Percentiles rank a stretch among this genome's conserved stretches.
Conservation (phyloP, 306 rosid species). For the Cucurbita pepo region DNA sequence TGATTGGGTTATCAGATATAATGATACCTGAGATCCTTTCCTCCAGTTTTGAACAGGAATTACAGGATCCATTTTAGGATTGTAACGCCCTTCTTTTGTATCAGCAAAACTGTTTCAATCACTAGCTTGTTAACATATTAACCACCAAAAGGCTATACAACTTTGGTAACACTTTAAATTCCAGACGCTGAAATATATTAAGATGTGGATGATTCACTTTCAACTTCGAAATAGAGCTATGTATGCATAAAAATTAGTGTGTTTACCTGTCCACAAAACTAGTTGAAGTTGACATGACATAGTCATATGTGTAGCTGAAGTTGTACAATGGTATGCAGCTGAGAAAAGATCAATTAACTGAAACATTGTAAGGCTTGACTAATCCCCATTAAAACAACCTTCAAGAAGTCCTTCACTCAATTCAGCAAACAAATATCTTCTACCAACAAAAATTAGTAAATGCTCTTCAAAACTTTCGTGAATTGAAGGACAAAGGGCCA, state of each 20-base stretch:
- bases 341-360: constrained; percentile 60
- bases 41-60: constrained; percentile 90
- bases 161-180: neutral
- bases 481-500: neutral
- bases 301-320: constrained; percentile 87
- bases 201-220: neutral
- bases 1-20: neutral
- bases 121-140: constrained; percentile 5
- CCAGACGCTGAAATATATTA: neutral
- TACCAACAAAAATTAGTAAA: neutral
- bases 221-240: neutral
- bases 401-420: neutral
- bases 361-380: constrained; percentile 32
- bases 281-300: constrained; percentile 66
- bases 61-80: constrained; percentile 79
- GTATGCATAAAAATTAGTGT: neutral
- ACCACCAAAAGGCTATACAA: neutral
- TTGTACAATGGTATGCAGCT: constrained; percentile 94
- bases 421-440: neutral
- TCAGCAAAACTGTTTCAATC: constrained; percentile 71
- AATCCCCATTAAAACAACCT: neutral
- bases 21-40: constrained; percentile 90
- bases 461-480: neutral
- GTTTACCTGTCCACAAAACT: constrained; percentile 96
- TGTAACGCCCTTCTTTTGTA: constrained; percentile 87